phyloP scores from a whole-genome alignment of 1,139 yeast species.

The Saccharomycopsis crataegensis region DNA sequence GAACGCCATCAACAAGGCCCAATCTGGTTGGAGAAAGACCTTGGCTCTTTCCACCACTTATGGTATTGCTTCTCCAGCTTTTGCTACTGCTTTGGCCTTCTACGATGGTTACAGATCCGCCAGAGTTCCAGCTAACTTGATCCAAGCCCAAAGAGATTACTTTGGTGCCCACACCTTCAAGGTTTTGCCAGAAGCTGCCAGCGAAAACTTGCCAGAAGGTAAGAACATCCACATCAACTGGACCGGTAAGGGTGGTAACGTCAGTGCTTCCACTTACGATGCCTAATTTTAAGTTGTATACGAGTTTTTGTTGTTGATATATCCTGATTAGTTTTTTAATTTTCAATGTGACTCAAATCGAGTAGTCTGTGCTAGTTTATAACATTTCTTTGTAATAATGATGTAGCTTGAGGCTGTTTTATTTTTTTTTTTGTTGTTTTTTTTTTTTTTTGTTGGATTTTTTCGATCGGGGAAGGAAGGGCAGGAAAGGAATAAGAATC shows the following conservation, averaged over 20 bases:
- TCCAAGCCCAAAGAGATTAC: slow-evolving; percentile 99
- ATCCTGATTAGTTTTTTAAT: background rate
- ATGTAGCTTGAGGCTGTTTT: no score
- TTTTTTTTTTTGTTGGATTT: background rate
- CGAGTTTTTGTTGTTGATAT: background rate
- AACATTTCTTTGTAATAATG: background rate
- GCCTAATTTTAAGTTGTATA: slow-evolving; percentile 53
- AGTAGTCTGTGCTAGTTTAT: background rate
- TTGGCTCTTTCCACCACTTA: slow-evolving; percentile 67
- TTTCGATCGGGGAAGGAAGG: no score
- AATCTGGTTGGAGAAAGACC: slow-evolving; percentile 90
- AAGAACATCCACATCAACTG: slow-evolving; percentile 93
- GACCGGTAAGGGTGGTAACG: slow-evolving; percentile 99
- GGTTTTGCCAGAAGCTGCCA: slow-evolving; percentile 82
- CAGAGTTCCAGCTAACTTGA: slow-evolving; percentile 91
- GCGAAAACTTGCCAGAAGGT: slow-evolving; percentile 67
- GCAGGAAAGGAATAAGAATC: background rate
- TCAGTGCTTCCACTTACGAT: slow-evolving; percentile 88
- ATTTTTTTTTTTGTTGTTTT: background rate
- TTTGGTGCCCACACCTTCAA: slow-evolving; percentile 99
- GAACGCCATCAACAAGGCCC: slow-evolving; percentile 81
- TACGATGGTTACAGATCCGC: slow-evolving; percentile 98
- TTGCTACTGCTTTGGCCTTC: slow-evolving; percentile 93
- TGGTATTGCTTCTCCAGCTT: slow-evolving; percentile 98
- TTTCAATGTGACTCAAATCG: background rate